A percentile compares a stretch with the other conserved stretches of the same genome.
Evolutionary conservation across 2,329 filamentous ascomycete species (phyloP).

Genomic region (Paracoccidioides brasiliensis): DNA sequence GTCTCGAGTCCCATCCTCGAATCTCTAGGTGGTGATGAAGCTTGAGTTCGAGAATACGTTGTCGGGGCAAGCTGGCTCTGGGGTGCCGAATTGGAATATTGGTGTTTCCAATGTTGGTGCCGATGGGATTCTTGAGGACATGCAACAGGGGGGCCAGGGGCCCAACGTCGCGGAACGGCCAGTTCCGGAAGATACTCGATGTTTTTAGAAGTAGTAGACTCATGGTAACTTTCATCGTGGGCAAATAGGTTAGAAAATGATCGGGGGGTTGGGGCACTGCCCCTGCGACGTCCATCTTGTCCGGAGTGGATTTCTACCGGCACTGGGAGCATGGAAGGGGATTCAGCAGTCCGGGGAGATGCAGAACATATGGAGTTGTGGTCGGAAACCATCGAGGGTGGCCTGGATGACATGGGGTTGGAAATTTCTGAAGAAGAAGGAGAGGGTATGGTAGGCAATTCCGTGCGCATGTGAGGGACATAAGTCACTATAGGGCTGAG

Average conservation of each 20-base stretch:
- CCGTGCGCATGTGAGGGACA: conserved; percentile 26
- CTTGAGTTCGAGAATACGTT: conserved; percentile 16
- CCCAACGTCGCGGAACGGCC: background rate
- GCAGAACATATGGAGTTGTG: conserved; percentile 49
- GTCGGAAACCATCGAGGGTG: conserved; percentile 61
- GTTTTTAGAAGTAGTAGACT: background rate
- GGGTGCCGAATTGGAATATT: conserved; percentile 7
- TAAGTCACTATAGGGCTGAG: conserved; percentile 29
- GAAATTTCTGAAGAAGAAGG: conserved; percentile 53
- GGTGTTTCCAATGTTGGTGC: conserved; percentile 3
- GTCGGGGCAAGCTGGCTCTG: conserved; percentile 8
- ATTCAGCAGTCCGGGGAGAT: conserved; percentile 38
- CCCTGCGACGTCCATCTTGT: conserved; percentile 22
- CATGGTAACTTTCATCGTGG: conserved; percentile 1
- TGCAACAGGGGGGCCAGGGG: background rate
- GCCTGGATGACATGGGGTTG: conserved; percentile 43
- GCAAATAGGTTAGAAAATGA: conserved; percentile 4
- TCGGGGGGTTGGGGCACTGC: conserved; percentile 17
- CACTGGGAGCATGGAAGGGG: conserved; percentile 28
- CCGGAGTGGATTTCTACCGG: conserved; percentile 33
- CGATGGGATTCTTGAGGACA: background rate
- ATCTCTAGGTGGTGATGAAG: conserved; percentile 20
- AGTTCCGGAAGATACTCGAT: conserved; percentile 2
- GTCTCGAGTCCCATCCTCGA: conserved; percentile 29
- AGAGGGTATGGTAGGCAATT: conserved; percentile 47